Percentiles rank a stretch among this genome's conserved stretches.
Evolutionary conservation across 2,329 filamentous ascomycete genomes (phyloP).

Genomic region (Fusarium sp.): DNA sequence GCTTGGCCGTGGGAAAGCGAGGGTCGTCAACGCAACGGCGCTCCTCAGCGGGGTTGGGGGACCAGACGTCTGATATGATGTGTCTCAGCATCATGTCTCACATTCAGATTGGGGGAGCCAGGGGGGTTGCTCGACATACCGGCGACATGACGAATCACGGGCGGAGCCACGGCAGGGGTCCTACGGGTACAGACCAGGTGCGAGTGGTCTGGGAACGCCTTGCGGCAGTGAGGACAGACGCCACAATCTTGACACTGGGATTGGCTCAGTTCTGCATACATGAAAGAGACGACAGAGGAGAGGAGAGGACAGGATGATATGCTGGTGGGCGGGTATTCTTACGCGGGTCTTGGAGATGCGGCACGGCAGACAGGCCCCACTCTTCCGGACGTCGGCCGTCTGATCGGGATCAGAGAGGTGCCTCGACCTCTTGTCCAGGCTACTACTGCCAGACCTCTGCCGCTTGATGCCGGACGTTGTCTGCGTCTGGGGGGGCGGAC

Average conservation of each 20-base stretch:
- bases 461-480: constrained; percentile 50
- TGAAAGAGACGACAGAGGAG: constrained; percentile 22
- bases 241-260: constrained; percentile 56
- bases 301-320: constrained; percentile 16
- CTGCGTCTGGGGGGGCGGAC: constrained; percentile 28
- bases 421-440: constrained; percentile 52
- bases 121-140: constrained; percentile 49
- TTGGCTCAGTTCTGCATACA: constrained; percentile 44
- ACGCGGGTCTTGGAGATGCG: constrained; percentile 62
- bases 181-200: constrained; percentile 56
- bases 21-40: constrained; percentile 50
- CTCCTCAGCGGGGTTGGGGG: constrained; percentile 51
- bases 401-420: constrained; percentile 56
- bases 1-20: constrained; percentile 53
- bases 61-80: constrained; percentile 53
- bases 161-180: constrained; percentile 53
- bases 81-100: constrained; percentile 46
- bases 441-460: constrained; percentile 49
- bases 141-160: constrained; percentile 53
- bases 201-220: constrained; percentile 55
- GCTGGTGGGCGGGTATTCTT: constrained; percentile 46
- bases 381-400: constrained; percentile 63
- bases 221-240: constrained; percentile 57
- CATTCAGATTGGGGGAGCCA: constrained; percentile 20
- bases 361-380: constrained; percentile 62